A percentile compares a stretch with the other conserved stretches of the same genome.
Evolutionary conservation across 1,284 basidiomycete species (phyloP).

Genomic region (Ceratobasidium sp.): DNA sequence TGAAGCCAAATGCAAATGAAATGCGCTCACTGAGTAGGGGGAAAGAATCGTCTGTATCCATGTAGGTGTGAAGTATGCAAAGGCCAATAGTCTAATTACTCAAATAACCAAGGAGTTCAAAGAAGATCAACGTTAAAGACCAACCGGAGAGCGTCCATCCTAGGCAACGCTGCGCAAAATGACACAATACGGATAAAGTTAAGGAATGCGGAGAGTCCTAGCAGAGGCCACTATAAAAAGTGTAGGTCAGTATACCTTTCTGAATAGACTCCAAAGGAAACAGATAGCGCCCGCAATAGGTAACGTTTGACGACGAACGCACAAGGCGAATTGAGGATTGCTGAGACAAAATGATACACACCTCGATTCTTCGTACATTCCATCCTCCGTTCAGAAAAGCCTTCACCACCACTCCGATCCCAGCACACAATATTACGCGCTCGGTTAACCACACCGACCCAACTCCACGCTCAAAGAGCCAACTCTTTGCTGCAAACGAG

Average conservation of each 20-base stretch:
- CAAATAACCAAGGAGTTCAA: neutral
- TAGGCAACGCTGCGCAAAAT: slow-evolving; percentile 32
- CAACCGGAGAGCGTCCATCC: slow-evolving; percentile 30
- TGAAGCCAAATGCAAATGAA: neutral
- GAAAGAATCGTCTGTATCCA: slow-evolving; percentile 67
- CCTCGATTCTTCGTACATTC: slow-evolving; percentile 36
- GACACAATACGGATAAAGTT: slow-evolving; percentile 38
- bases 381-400: slow-evolving; percentile 1
- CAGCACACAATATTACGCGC: slow-evolving; percentile 38
- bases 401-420: slow-evolving; percentile 23
- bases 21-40: slow-evolving; percentile 59
- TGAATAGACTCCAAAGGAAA: slow-evolving; percentile 3
- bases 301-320: too few species aligned
- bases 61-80: slow-evolving; percentile 71
- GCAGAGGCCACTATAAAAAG: slow-evolving; percentile 21
- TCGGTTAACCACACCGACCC: slow-evolving; percentile 41
- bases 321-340: neutral
- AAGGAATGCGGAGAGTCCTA: slow-evolving; percentile 33
- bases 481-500: slow-evolving; percentile 35
- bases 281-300: slow-evolving; percentile 9
- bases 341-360: slow-evolving; percentile 1
- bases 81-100: slow-evolving; percentile 66
- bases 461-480: slow-evolving; percentile 40
- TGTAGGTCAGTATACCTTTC: neutral
- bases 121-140: slow-evolving; percentile 58